Conservation (phyloP, 805 yeast genomes). For the Barnettozyma pratensis region DNA sequence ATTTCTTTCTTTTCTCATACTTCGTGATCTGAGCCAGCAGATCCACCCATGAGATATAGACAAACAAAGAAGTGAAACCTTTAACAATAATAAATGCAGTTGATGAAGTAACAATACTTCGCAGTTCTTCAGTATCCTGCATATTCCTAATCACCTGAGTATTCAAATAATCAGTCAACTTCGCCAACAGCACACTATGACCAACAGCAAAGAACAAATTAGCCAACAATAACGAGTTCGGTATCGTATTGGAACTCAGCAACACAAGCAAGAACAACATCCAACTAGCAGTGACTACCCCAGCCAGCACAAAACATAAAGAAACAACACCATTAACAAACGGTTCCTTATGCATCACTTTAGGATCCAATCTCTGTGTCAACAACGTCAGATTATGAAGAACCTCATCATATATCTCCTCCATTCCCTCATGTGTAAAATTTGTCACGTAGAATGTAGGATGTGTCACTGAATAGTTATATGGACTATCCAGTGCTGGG, state of each 20-base stretch:
- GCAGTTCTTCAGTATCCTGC: slow-evolving; percentile 45
- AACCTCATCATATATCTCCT: slow-evolving; percentile 1
- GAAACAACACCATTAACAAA: slow-evolving; percentile 36
- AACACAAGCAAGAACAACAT: slow-evolving; percentile 55
- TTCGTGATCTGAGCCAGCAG: slow-evolving; percentile 36
- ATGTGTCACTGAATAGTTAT: slow-evolving; percentile 10
- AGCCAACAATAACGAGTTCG: slow-evolving; percentile 50
- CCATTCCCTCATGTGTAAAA: slow-evolving; percentile 27
- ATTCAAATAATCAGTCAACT: slow-evolving; percentile 40
- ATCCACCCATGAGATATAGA: slow-evolving; percentile 53
- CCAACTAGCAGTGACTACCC: slow-evolving; percentile 63
- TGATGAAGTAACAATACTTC: slow-evolving; percentile 33
- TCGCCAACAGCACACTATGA: slow-evolving; percentile 45
- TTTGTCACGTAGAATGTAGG: slow-evolving; percentile 47
- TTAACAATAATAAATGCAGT: slow-evolving; percentile 34
- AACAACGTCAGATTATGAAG: slow-evolving; percentile 7
- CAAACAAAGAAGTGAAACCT: slow-evolving; percentile 37
- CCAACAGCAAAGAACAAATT: slow-evolving; percentile 52
- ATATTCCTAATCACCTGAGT: slow-evolving; percentile 47
- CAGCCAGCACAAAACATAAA: slow-evolving; percentile 47
- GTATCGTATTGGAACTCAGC: slow-evolving; percentile 52
- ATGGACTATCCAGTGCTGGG: too few species aligned
- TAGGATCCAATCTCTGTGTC: neutral
- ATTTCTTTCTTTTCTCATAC: slow-evolving; percentile 26
- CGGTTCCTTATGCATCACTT: slow-evolving; percentile 25